Percentiles rank a stretch among this genome's conserved stretches.
Conservation (phyloP, 192 early-diverging fungal genomes). For the Coemansia aciculifera region DNA sequence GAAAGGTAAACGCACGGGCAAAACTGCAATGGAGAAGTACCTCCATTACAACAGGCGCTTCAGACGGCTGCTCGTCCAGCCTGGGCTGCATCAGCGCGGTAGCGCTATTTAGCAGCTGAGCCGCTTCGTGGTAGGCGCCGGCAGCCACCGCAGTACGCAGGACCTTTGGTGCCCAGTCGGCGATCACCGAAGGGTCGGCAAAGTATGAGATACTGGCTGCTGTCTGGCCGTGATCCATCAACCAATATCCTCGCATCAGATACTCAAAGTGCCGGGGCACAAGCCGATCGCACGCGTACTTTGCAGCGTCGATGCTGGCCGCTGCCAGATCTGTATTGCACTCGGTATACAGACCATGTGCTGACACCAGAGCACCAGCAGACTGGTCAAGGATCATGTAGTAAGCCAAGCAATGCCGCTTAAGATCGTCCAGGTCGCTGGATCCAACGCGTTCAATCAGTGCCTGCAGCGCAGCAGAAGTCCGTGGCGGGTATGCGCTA, state of each 20-base stretch:
- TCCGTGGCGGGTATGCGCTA: conserved; percentile 36
- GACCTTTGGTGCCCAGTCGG: conserved; percentile 49
- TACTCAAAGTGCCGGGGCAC: conserved; percentile 49
- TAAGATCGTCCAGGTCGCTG: conserved; percentile 45
- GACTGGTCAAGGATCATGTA: conserved; percentile 39
- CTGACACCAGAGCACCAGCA: conserved; percentile 5
- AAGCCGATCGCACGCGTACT: conserved; percentile 26
- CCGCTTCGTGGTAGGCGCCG: conserved; percentile 19
- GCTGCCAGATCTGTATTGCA: conserved; percentile 11
- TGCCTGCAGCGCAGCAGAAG: conserved; percentile 16
- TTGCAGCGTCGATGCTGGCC: conserved; percentile 8
- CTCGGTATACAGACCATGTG: conserved; percentile 15
- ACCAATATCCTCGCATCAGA: conserved; percentile 53
- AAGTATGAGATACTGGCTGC: conserved; percentile 33
- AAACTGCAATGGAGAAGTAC: conserved; percentile 42
- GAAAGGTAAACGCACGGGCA: conserved; percentile 45
- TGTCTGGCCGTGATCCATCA: conserved; percentile 51
- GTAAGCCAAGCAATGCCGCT: conserved; percentile 47
- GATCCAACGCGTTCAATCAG: conserved; percentile 18
- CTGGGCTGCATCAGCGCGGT: conserved; percentile 33
- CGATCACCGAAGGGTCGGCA: conserved; percentile 45
- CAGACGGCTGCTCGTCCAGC: conserved; percentile 18
- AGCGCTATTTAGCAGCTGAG: conserved; percentile 39
- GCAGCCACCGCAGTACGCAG: conserved; percentile 27
- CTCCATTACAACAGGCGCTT: conserved; percentile 39